Conservation (phyloP, 306 rosid genomes). For the Quillaja saponaria region DNA sequence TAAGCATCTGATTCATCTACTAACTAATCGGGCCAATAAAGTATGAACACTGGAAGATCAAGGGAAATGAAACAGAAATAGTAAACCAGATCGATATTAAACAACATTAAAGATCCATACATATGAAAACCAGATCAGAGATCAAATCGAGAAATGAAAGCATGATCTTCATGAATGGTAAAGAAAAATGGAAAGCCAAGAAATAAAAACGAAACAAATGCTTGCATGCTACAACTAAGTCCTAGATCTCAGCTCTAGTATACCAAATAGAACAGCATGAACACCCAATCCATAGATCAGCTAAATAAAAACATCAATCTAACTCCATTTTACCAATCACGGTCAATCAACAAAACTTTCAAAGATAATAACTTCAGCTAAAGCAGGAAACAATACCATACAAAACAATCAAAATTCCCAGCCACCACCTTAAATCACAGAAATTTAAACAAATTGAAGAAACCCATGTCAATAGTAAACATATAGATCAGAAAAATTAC, state of each 20-base stretch:
- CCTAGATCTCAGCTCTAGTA: conserved; percentile 35
- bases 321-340: conserved; percentile 23
- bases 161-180: not conserved
- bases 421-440: no score
- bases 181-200: no score
- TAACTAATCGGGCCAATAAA: no score
- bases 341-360: not conserved
- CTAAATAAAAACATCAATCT: conserved; percentile 16
- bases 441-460: not conserved
- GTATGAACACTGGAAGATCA: no score
- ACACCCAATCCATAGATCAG: conserved; percentile 43
- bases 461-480: not conserved
- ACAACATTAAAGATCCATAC: conserved; percentile 23
- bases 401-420: no score
- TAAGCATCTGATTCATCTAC: no score
- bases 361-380: not conserved
- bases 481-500: conserved; percentile 6
- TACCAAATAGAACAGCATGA: conserved; percentile 1
- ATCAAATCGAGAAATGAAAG: conserved; percentile 19
- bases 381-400: not conserved
- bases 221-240: not conserved
- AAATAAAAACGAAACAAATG: not conserved
- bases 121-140: conserved; percentile 35
- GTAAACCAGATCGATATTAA: not conserved
- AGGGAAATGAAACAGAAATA: not conserved